A percentile compares a stretch with the other conserved stretches of the same genome.
phyloP scores from a whole-genome alignment of 805 yeast species.

The Debaryomyces tyrocola region DNA sequence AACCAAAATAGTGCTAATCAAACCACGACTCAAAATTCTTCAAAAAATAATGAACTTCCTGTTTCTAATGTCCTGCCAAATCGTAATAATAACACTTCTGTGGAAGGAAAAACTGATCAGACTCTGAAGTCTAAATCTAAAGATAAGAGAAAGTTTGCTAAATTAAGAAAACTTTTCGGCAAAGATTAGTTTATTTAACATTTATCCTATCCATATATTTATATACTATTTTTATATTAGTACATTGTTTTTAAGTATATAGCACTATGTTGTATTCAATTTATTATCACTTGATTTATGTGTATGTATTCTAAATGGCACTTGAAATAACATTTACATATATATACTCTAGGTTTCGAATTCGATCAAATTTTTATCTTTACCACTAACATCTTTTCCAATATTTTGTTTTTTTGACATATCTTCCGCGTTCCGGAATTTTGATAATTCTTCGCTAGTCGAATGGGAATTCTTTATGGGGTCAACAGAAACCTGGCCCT shows the following conservation, averaged over 20 bases:
- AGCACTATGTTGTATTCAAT: neutral
- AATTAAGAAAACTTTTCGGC: constrained; percentile 42
- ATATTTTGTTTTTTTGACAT: constrained; percentile 4
- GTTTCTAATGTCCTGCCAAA: too few species aligned
- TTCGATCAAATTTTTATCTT: constrained; percentile 38
- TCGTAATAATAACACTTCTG: constrained; percentile 1
- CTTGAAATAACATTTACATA: neutral
- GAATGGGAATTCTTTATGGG: constrained; percentile 12
- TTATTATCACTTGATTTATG: neutral
- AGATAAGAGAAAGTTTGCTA: constrained; percentile 40
- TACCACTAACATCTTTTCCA: neutral
- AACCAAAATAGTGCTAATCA: neutral
- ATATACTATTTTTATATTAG: neutral
- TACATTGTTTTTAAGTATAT: neutral
- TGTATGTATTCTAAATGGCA: neutral
- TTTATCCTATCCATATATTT: neutral
- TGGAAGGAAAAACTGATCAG: neutral
- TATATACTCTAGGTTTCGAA: constrained; percentile 33
- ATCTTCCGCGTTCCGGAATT: constrained; percentile 25
- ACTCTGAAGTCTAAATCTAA: constrained; percentile 8
- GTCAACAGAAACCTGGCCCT: constrained; percentile 41
- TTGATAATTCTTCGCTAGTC: constrained; percentile 18
- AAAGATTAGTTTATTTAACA: constrained; percentile 10
- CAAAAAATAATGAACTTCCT: too few species aligned
- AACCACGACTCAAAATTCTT: too few species aligned